A percentile compares a stretch with the other conserved stretches of the same genome.
Conservation (phyloP, 2,329 filamentous ascomycete genomes). For the Fusarium cicatricum region DNA sequence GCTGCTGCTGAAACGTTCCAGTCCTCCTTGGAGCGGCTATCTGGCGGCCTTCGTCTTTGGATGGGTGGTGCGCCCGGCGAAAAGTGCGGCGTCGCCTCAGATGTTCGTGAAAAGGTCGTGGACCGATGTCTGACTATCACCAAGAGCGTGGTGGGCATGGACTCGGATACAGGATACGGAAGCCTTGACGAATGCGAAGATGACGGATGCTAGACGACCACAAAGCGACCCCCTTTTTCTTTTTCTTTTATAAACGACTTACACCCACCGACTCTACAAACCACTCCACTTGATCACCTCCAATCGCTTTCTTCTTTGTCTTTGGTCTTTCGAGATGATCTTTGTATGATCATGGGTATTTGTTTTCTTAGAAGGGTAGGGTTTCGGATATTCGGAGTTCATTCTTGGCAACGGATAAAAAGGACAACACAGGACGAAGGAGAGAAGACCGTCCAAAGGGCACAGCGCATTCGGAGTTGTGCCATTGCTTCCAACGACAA, state of each 20-base stretch:
- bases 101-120: conserved; percentile 62
- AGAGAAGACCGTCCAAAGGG: conserved; percentile 15
- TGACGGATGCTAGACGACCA: conserved; percentile 36
- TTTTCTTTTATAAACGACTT: conserved; percentile 6
- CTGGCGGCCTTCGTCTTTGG: conserved; percentile 68
- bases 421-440: conserved; percentile 35
- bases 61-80: conserved; percentile 62
- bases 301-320: conserved; percentile 9
- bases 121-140: conserved; percentile 64
- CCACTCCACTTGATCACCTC: conserved; percentile 25
- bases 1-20: conserved; percentile 57
- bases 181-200: conserved; percentile 62
- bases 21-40: conserved; percentile 62
- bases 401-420: conserved; percentile 36
- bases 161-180: conserved; percentile 66
- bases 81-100: conserved; percentile 58
- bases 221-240: conserved; percentile 8
- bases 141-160: conserved; percentile 66
- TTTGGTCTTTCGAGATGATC: conserved; percentile 30
- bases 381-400: conserved; percentile 37
- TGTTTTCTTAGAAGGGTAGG: conserved; percentile 36
- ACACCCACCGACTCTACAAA: conserved; percentile 6
- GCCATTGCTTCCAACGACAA: conserved; percentile 31
- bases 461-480: conserved; percentile 22
- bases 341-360: conserved; percentile 42